phyloP scores from a whole-genome alignment of 2,329 filamentous ascomycete species.

The Cladophialophora chaetospira region DNA sequence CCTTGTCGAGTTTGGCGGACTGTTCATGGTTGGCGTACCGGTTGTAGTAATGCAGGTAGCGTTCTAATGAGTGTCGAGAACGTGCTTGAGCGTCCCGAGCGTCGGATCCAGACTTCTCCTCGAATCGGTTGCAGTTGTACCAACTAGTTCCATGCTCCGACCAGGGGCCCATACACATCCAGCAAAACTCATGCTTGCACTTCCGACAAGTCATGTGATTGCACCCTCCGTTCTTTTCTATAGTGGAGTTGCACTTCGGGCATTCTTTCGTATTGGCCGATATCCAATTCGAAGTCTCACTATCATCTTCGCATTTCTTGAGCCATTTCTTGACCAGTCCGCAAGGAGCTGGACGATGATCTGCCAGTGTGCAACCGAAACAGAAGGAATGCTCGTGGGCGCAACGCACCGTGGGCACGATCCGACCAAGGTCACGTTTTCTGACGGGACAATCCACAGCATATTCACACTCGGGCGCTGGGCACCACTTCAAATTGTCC shows the following conservation, averaged over 20 bases:
- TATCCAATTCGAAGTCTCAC: slow-evolving; percentile 98
- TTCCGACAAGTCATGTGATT: slow-evolving; percentile 98
- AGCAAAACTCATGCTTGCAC: slow-evolving; percentile 96
- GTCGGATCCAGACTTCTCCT: slow-evolving; percentile 91
- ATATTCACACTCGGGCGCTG: slow-evolving; percentile 94
- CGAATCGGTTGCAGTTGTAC: slow-evolving; percentile 98
- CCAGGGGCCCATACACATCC: slow-evolving; percentile 99
- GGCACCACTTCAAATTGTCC: slow-evolving; percentile 95
- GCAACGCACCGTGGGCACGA: slow-evolving; percentile 90
- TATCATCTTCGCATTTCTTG: slow-evolving; percentile 98
- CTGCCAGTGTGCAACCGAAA: slow-evolving; percentile 85
- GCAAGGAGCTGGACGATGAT: slow-evolving; percentile 93
- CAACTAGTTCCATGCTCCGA: slow-evolving; percentile 97
- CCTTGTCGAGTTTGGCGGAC: slow-evolving; percentile 92
- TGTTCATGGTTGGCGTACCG: slow-evolving; percentile 99
- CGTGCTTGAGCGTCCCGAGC: slow-evolving; percentile 90
- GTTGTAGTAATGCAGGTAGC: slow-evolving; percentile 99
- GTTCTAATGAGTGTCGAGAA: slow-evolving; percentile 84
- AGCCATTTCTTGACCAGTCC: slow-evolving; percentile 90
- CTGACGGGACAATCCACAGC: slow-evolving; percentile 87
- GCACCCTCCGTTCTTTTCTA: slow-evolving; percentile 97
- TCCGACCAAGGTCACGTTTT: slow-evolving; percentile 77
- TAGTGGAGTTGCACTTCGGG: slow-evolving; percentile 91
- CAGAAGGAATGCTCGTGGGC: slow-evolving; percentile 85
- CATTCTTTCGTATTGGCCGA: slow-evolving; percentile 99